Percentiles rank a stretch among this genome's conserved stretches.
These are phyloP conservation scores for Myxozyma sirexii DNA, from an alignment of 805 yeast species.

Conservation along the genomic window DNA sequence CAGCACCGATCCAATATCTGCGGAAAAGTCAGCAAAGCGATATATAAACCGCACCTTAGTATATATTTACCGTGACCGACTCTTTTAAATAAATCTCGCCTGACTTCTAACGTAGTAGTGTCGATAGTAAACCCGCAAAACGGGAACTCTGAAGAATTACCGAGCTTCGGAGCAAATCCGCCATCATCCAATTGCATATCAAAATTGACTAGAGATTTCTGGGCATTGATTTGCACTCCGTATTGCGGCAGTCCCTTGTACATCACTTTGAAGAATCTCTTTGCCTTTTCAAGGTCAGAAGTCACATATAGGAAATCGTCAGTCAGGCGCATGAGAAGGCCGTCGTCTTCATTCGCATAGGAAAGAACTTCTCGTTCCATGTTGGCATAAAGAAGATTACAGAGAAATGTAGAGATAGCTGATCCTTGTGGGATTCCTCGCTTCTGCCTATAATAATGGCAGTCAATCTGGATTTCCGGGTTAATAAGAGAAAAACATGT, in stretches of 20 bases:
- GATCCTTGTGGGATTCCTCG: conserved; percentile 86
- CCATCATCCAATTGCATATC: conserved; percentile 4
- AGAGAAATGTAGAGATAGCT: conserved; percentile 70
- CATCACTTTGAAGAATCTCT: conserved; percentile 40
- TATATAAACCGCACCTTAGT: not conserved
- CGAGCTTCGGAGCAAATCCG: not conserved
- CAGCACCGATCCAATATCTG: conserved; percentile 10
- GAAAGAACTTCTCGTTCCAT: conserved; percentile 48
- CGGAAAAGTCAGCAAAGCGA: not conserved
- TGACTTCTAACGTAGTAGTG: conserved; percentile 17
- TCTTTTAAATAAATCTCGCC: conserved; percentile 18
- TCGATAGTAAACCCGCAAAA: conserved; percentile 29
- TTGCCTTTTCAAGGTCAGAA: conserved; percentile 44
- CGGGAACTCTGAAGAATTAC: conserved; percentile 21
- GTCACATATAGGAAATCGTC: conserved; percentile 85
- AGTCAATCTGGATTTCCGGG: conserved; percentile 39
- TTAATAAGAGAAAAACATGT: no score
- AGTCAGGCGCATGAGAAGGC: conserved; percentile 63
- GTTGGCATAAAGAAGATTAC: conserved; percentile 71
- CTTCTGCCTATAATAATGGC: conserved; percentile 51
- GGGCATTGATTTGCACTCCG: conserved; percentile 47
- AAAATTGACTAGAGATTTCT: conserved; percentile 46
- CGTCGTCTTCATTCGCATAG: conserved; percentile 38
- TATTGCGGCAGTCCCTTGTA: conserved; percentile 47
- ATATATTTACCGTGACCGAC: conserved; percentile 7